Conservation (phyloP, 2,329 filamentous ascomycete species). For the Chaetomium olivaceum region DNA sequence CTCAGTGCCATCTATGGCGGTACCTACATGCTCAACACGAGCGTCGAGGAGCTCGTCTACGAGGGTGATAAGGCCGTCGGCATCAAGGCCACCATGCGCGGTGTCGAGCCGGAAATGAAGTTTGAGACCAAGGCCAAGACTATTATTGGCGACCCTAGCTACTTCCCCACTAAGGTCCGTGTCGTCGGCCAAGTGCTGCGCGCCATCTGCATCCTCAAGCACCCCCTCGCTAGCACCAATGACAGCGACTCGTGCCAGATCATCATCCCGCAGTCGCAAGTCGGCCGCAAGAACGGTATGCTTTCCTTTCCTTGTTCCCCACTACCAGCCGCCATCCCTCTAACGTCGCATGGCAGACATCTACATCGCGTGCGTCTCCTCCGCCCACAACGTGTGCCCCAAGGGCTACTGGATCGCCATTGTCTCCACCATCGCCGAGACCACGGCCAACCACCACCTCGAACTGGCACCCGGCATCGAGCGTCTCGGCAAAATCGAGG, state of each 20-base stretch:
- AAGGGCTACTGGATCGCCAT: slow-evolving; percentile 99
- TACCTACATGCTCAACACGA: slow-evolving; percentile 99
- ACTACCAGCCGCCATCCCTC: background rate
- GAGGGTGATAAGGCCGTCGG: slow-evolving; percentile 84
- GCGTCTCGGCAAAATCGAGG: slow-evolving; percentile 88
- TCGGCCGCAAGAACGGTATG: slow-evolving; percentile 92
- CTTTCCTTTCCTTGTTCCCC: slow-evolving; percentile 14
- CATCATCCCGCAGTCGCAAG: slow-evolving; percentile 97
- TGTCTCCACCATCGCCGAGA: slow-evolving; percentile 95
- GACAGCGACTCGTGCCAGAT: slow-evolving; percentile 88
- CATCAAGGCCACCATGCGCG: slow-evolving; percentile 96
- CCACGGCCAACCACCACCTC: slow-evolving; percentile 86
- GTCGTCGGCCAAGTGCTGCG: slow-evolving; percentile 88
- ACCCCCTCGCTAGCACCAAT: slow-evolving; percentile 87
- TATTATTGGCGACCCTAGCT: slow-evolving; percentile 93
- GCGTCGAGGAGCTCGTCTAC: slow-evolving; percentile 85
- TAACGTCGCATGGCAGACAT: slow-evolving; percentile 62
- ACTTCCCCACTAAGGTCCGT: slow-evolving; percentile 88
- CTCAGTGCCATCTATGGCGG: slow-evolving; percentile 97
- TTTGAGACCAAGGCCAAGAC: slow-evolving; percentile 96
- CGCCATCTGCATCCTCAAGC: slow-evolving; percentile 96
- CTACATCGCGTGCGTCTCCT: slow-evolving; percentile 94
- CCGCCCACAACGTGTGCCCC: slow-evolving; percentile 95
- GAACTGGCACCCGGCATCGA: slow-evolving; percentile 92
- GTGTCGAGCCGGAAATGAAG: slow-evolving; percentile 80